These are phyloP conservation scores for Penicillium steckii DNA, from an alignment of 495 filamentous ascomycete species.

Conservation along the genomic window DNA sequence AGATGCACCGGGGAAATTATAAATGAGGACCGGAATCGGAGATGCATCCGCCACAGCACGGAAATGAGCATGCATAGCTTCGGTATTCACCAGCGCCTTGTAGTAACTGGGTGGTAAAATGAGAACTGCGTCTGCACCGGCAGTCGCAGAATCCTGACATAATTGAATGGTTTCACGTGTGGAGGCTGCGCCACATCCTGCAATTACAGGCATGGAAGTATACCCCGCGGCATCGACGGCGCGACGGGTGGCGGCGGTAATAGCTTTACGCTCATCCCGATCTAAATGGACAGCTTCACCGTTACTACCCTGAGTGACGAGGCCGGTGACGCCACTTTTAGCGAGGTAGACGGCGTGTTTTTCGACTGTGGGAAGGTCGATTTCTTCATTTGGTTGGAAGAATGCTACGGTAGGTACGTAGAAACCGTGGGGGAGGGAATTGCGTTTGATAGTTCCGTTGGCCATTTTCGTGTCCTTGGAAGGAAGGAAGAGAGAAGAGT, in stretches of 20 bases:
- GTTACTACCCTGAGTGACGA: constrained; percentile 87
- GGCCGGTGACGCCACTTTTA: constrained; percentile 71
- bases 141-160: constrained; percentile 69
- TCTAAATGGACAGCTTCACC: constrained; percentile 84
- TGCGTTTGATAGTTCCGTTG: constrained; percentile 20
- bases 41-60: constrained; percentile 73
- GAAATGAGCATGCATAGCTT: constrained; percentile 71
- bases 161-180: constrained; percentile 83
- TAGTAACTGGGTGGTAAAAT: constrained; percentile 88
- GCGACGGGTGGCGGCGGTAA: constrained; percentile 72
- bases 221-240: constrained; percentile 71
- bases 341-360: constrained; percentile 84
- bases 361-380: constrained; percentile 66
- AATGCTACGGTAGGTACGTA: constrained; percentile 73
- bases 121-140: constrained; percentile 82
- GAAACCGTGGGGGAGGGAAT: constrained; percentile 49
- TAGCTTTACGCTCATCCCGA: constrained; percentile 63
- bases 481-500: too few species aligned
- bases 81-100: constrained; percentile 56
- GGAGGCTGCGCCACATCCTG: constrained; percentile 80
- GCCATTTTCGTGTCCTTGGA: constrained; percentile 29
- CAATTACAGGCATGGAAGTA: constrained; percentile 71
- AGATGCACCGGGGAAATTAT: constrained; percentile 88
- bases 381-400: constrained; percentile 58
- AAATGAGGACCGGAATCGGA: constrained; percentile 85